Evolutionary conservation across 2,329 filamentous ascomycete species (phyloP).

Genomic region (Metarhizium anisopliae): DNA sequence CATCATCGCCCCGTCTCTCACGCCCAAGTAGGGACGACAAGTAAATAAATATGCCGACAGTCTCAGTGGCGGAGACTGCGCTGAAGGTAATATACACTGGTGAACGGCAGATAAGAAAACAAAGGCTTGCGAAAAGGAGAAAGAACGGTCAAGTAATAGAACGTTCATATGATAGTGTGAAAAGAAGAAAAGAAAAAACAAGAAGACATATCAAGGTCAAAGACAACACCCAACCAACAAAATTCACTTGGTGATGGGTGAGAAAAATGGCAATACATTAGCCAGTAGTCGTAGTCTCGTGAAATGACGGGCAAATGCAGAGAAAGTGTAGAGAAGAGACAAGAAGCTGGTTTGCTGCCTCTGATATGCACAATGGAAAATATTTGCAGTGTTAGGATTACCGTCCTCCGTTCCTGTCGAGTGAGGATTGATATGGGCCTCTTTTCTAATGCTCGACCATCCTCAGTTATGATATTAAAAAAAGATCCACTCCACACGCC

Average conservation of each 20-base stretch:
- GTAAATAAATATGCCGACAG: constrained; percentile 8
- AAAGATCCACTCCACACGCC: constrained; percentile 10
- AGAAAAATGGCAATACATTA: constrained; percentile 21
- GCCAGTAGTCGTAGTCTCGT: constrained; percentile 24
- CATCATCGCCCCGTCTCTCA: neutral
- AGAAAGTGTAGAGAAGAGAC: constrained; percentile 10
- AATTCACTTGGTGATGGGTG: neutral
- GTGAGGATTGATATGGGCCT: constrained; percentile 8
- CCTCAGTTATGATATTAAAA: constrained; percentile 5
- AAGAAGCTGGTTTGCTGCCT: constrained; percentile 3
- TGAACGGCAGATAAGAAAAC: constrained; percentile 6
- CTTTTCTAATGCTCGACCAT: neutral
- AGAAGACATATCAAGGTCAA: constrained; percentile 6
- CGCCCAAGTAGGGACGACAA: neutral
- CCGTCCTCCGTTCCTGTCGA: neutral
- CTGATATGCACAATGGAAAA: neutral
- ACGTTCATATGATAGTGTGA: neutral
- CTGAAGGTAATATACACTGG: constrained; percentile 22
- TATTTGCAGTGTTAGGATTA: neutral
- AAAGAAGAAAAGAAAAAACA: neutral
- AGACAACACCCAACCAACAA: constrained; percentile 3
- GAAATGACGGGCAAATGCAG: constrained; percentile 15
- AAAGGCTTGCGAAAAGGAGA: neutral
- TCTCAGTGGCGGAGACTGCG: constrained; percentile 18
- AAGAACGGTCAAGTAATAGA: constrained; percentile 1